Percentiles rank a stretch among this genome's conserved stretches.
phyloP scores from a whole-genome alignment of 2,329 filamentous ascomycete genomes.

The Penicillium thymicola region DNA sequence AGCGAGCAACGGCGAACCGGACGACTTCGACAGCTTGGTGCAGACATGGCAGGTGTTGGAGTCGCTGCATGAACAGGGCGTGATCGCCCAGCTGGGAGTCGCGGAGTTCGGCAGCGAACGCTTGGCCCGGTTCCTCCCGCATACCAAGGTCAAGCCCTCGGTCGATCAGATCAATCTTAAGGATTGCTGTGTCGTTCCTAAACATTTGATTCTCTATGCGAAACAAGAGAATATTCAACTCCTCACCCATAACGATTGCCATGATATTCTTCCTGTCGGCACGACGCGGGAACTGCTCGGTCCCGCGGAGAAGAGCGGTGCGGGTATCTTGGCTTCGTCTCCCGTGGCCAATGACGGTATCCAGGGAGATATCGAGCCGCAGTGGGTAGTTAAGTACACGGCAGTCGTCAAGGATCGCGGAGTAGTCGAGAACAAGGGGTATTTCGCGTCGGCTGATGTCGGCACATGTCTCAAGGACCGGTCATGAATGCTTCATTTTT shows the following conservation, averaged over 20 bases:
- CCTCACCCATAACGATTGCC: constrained; percentile 90
- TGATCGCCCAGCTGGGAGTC: constrained; percentile 74
- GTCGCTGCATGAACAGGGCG: constrained; percentile 64
- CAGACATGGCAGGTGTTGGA: constrained; percentile 70
- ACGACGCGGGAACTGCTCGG: constrained; percentile 82
- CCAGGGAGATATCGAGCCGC: constrained; percentile 73
- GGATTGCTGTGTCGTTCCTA: constrained; percentile 94
- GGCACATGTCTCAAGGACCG: constrained; percentile 43
- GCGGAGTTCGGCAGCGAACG: constrained; percentile 89
- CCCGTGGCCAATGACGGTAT: constrained; percentile 55
- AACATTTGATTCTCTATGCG: constrained; percentile 79
- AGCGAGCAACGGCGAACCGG: constrained; percentile 45
- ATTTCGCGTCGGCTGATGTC: constrained; percentile 82
- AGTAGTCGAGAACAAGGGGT: constrained; percentile 97
- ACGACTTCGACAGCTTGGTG: constrained; percentile 60
- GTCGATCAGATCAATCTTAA: constrained; percentile 96
- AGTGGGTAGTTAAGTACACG: constrained; percentile 97
- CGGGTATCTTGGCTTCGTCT: constrained; percentile 68
- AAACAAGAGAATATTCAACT: constrained; percentile 79
- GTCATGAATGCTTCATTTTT: constrained; percentile 19
- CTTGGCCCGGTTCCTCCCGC: constrained; percentile 70
- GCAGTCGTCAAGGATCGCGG: constrained; percentile 90
- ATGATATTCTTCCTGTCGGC: constrained; percentile 80
- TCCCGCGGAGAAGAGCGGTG: constrained; percentile 67
- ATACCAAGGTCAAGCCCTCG: constrained; percentile 67